These are phyloP conservation scores for Asterochloris sp. DNA, from an alignment of 139 green algal species.

Conservation along the genomic window DNA sequence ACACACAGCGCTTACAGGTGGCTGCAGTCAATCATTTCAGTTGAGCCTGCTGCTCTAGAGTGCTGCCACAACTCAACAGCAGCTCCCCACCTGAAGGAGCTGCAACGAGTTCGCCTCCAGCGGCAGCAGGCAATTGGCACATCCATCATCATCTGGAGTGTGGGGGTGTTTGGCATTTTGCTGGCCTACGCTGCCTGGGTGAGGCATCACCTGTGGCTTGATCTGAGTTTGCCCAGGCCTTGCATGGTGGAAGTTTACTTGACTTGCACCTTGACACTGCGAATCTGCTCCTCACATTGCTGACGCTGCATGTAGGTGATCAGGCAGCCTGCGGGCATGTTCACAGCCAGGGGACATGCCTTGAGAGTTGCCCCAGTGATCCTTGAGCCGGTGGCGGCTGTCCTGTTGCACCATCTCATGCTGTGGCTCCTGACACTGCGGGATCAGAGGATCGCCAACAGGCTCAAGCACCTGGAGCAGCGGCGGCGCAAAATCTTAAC, in stretches of 20 bases:
- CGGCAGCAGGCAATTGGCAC: neutral
- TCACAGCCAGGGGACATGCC: conserved; percentile 33
- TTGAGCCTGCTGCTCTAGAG: neutral
- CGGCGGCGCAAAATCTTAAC: conserved; percentile 54
- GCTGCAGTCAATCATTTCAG: neutral
- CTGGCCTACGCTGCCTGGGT: conserved; percentile 19
- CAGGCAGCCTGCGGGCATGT: conserved; percentile 32
- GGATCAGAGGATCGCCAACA: conserved; percentile 24
- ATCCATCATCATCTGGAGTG: conserved; percentile 9
- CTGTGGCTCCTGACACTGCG: conserved; percentile 18
- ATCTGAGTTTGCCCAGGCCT: neutral
- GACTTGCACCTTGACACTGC: neutral
- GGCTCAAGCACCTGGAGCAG: conserved; percentile 32
- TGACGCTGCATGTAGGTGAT: conserved; percentile 26
- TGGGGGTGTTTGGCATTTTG: neutral
- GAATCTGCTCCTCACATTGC: neutral
- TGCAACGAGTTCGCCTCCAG: neutral
- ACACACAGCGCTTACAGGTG: conserved; percentile 1
- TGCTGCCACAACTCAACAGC: neutral
- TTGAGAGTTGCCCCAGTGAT: conserved; percentile 27
- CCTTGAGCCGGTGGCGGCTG: conserved; percentile 22
- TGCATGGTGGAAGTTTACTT: neutral
- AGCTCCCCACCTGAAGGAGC: neutral
- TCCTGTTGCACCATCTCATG: conserved; percentile 4
- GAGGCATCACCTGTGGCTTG: neutral